phyloP scores from a whole-genome alignment of 2,329 filamentous ascomycete species.

The Fusarium tuaranense region DNA sequence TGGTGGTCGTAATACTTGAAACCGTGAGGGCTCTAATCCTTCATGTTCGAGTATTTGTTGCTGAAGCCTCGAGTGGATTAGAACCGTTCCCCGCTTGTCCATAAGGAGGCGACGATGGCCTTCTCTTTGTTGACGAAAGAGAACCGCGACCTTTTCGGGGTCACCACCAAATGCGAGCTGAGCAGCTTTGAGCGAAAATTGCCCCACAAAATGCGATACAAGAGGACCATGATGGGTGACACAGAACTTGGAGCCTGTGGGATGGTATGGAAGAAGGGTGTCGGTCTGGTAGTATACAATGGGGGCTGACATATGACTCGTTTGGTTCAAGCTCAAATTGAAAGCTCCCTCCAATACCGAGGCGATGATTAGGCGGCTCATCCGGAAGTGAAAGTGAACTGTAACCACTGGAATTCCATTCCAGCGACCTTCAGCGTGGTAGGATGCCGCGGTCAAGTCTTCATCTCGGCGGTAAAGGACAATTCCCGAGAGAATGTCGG shows the following conservation, averaged over 20 bases:
- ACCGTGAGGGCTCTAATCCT: not conserved
- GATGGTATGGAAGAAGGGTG: slow-evolving; percentile 4
- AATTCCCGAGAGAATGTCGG: not conserved
- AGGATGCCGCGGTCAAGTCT: not conserved
- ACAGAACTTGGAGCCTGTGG: not conserved
- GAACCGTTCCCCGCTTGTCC: slow-evolving; percentile 7
- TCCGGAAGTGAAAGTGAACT: slow-evolving; percentile 6
- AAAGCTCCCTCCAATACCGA: slow-evolving; percentile 3
- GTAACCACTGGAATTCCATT: slow-evolving; percentile 3
- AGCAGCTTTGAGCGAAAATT: slow-evolving; percentile 6
- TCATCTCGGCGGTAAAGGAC: slow-evolving; percentile 1
- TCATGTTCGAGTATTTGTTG: slow-evolving; percentile 7
- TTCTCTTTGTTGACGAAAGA: slow-evolving; percentile 1
- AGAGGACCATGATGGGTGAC: slow-evolving; percentile 3
- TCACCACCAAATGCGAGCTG: slow-evolving; percentile 3
- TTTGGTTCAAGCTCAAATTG: not conserved
- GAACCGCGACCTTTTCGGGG: slow-evolving; percentile 5
- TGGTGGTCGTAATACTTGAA: slow-evolving; percentile 4
- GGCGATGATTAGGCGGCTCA: not conserved
- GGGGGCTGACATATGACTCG: not conserved
- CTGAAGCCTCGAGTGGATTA: slow-evolving; percentile 1
- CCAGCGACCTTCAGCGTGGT: not conserved
- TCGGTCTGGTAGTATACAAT: slow-evolving; percentile 8
- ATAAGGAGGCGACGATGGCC: slow-evolving; percentile 5
- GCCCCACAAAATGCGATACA: slow-evolving; percentile 3